phyloP scores from a whole-genome alignment of 2,329 filamentous ascomycete genomes.

The Diaporthe eres region DNA sequence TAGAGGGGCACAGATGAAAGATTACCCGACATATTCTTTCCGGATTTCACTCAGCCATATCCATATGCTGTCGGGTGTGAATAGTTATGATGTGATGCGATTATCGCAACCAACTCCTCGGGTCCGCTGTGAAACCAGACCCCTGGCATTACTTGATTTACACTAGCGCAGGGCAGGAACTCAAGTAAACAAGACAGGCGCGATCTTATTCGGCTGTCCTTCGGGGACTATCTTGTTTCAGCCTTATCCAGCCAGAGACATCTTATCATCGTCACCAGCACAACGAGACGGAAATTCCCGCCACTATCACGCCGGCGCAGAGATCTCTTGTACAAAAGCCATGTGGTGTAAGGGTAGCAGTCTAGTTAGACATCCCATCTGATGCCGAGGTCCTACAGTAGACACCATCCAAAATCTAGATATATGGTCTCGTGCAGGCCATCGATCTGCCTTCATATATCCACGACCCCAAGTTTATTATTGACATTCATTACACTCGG shows the following conservation, averaged over 20 bases:
- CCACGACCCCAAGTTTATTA: background rate
- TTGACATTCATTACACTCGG: background rate
- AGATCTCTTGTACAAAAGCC: background rate
- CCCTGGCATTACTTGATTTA: background rate
- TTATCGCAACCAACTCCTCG: background rate
- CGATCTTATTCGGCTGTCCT: background rate
- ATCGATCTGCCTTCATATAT: background rate
- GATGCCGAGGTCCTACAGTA: background rate
- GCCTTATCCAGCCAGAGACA: background rate
- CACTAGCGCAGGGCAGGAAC: background rate
- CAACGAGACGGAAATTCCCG: background rate
- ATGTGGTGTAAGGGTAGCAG: background rate
- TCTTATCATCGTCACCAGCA: background rate
- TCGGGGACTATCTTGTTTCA: conserved; percentile 2
- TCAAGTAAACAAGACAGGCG: background rate
- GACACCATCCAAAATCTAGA: background rate
- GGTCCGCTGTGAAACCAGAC: background rate
- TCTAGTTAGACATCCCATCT: too few relatives aligned
- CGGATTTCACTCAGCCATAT: background rate
- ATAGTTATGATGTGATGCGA: background rate
- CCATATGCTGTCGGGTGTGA: background rate
- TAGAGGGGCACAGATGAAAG: background rate
- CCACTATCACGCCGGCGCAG: background rate
- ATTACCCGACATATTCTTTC: background rate
- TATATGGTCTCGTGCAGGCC: background rate